Base-by-base conservation (phyloP, 2,329 filamentous ascomycete species). In the Diaporthe velutina region DNA sequence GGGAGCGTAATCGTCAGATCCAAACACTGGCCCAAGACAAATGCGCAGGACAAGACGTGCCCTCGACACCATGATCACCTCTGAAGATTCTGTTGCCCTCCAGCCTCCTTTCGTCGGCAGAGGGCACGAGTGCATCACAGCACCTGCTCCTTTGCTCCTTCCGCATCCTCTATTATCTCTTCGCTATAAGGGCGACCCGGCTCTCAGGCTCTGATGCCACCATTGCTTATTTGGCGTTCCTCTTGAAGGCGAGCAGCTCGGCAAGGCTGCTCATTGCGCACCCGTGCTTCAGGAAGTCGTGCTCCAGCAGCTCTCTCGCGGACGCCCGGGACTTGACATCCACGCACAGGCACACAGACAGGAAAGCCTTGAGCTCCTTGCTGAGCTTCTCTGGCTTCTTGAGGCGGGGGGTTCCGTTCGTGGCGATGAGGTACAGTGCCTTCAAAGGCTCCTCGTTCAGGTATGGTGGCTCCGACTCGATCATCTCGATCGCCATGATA, bases 401-500 rank as follows among this genome's bases (percentile, higher is more conserved):
- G 77, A 99, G 90, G 74, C 95, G 92, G 30, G 97, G 97, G 4
- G 97, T 98, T 78, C 97, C 97, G 86, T 98, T 98, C 73, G 97
- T 99, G 64, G 97, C 97, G 82, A 99, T 99, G 76, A 99, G 90
- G 83, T 98, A 99, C 61, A 99, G 90, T 10, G 97, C 97, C 88
- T 98, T 98, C 73, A 99, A 90, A 0, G 97, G 97, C 84, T 98
- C 96, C 85, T 98, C 97, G 85, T 98, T 98, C 50, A 98, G 91
- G 83, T 99, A 99, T 0, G 97, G 97, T 8, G 97, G 97, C 84
- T 99, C 97, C 25, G 95, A 98, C 83, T 99, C 97, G 81, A 98
- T 98, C 97, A 99, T 98, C 85, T 99, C 97, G 81, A 99, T 98
- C 33, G 97, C 96, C 97, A 98, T 99, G 86, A 99, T 99, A 81